Base-by-base conservation (phyloP, 768 basidiomycete genomes). In the Lentinus brumalis region DNA sequence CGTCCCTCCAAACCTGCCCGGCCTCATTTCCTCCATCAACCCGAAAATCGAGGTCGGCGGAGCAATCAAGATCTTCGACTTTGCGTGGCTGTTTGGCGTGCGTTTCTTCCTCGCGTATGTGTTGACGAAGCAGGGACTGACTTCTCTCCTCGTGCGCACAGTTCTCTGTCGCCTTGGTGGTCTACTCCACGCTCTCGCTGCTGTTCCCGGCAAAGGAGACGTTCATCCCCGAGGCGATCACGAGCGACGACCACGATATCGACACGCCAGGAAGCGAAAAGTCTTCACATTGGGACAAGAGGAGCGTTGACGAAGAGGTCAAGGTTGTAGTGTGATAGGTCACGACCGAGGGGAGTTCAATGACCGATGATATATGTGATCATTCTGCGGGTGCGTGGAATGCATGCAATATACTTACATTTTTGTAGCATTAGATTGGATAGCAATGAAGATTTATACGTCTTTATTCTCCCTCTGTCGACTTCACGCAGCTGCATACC, bases 71-170 rank as follows among this genome's bases (percentile, higher is more conserved):
- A 70, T 91, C 9, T 92, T 87, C 68, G 84, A 89, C 68, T 80
- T 93, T 61, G 83, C 87, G 3, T 94, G 88, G 86, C 69, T 94
- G 16, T 91, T 86, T 67, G 88, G 89, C 57, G 89, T 91, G 72
- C 56, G 86, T 75, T 26, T 16, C 12, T 10, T 45, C 55, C 7
- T 21, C 26, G 11, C 15, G 51, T 56, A 7, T n/a, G 30, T 50
- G n/a, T 52, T 15, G 0, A 5, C 35, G 35, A 26, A 31, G 3
- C 15, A 31, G 15, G 35, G 21, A 35, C 38, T 40, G 39, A 42
- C 35, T 21, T 15, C 9, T 26, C n/a, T 39, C 4, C n/a, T 55
- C n/a, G 40, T 46, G 47, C 7, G 31, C 39, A 53, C 68, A 75
- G 69, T 76, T 77, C 70, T 69, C 68, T 56, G 66, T 74, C 18